Conservation (phyloP, 768 basidiomycete genomes). For the Daedaleopsis sinensis region DNA sequence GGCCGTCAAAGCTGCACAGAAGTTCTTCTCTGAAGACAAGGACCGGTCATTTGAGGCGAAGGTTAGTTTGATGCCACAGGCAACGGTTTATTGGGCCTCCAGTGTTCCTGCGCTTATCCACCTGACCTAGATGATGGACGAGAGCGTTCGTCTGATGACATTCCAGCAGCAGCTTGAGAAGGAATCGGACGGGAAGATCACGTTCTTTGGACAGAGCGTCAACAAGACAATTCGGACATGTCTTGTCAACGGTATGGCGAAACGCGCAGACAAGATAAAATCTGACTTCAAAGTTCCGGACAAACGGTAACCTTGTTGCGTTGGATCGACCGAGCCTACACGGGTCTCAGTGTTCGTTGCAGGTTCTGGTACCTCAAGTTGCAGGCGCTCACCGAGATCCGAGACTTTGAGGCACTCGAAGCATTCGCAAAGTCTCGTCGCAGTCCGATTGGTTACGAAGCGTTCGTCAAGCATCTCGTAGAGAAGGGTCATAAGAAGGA, state of each 20-base stretch:
- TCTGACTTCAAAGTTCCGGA: conserved; percentile 93
- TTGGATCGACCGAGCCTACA: background rate
- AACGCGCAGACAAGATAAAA: conserved; percentile 88
- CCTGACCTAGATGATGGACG: conserved; percentile 81
- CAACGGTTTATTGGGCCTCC: no score
- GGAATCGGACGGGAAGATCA: conserved; percentile 76
- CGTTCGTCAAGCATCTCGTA: conserved; percentile 81
- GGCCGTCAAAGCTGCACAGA: conserved; percentile 81
- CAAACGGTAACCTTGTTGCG: conserved; percentile 69
- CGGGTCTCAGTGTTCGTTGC: background rate
- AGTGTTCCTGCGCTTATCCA: no score
- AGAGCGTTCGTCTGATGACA: conserved; percentile 72
- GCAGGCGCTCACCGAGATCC: conserved; percentile 72
- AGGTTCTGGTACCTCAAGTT: conserved; percentile 97
- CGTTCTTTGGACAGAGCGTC: conserved; percentile 82
- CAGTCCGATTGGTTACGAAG: conserved; percentile 95
- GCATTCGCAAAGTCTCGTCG: conserved; percentile 83
- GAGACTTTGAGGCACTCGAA: conserved; percentile 88
- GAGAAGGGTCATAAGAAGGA: conserved; percentile 75
- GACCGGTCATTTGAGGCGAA: conserved; percentile 90
- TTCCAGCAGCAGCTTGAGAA: conserved; percentile 88
- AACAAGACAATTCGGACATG: conserved; percentile 86
- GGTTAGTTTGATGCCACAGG: conserved; percentile 41
- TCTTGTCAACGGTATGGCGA: conserved; percentile 76
- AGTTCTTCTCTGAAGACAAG: conserved; percentile 95